Base-by-base conservation (phyloP, 2,329 filamentous ascomycete genomes). In the Fusarium aywerte region DNA sequence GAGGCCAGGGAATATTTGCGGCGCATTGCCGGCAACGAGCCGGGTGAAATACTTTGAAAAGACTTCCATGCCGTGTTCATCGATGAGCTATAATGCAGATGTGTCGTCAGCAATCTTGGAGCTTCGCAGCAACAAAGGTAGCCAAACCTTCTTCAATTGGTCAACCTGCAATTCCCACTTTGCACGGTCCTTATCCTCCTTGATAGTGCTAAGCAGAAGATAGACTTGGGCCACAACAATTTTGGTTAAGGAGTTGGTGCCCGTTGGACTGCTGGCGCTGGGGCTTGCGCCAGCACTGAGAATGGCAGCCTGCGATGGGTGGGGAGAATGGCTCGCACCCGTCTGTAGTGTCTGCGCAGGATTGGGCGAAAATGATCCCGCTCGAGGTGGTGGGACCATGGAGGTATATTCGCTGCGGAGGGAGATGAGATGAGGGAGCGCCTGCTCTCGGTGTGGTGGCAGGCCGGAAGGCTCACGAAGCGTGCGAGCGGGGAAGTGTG, bases 41-140 rank as follows among this genome's bases (percentile, higher is more conserved):
- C 95, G 92, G 80, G 93, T 90, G 81, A 99, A 97, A 80, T 96
- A 97, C 84, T 94, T 96, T 63, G 92, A 90, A 79, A 94, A 97
- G 77, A 97, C 93, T 85, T 99, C 96, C 95, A 99, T 99, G 77
- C 94, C 94, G 93, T 97, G 90, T 75, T 95, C 94, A 88, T 97
- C 90, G 82, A 98, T 91, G 78, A 98, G 89, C 92, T 97, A 57
- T 40, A 44, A 38, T 38, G 45, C 12, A 23, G 36, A 40, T 44
- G 29, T 16, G 31, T 39, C n/a, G 65, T 78, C 48, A 76, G 67
- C 47, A 59, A 55, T 39, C 18, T n/a, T 18, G 21, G 36, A 23
- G 38, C 9, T 35, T 18, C 4, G 25, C 27, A 55, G 20, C 29
- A 44, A 44, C 31, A 40, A 29, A 21, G 29, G 20, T 61, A 39